These are phyloP conservation scores for Leccinum griseonigrum DNA, from an alignment of 1,284 basidiomycete genomes.

Conservation along the genomic window DNA sequence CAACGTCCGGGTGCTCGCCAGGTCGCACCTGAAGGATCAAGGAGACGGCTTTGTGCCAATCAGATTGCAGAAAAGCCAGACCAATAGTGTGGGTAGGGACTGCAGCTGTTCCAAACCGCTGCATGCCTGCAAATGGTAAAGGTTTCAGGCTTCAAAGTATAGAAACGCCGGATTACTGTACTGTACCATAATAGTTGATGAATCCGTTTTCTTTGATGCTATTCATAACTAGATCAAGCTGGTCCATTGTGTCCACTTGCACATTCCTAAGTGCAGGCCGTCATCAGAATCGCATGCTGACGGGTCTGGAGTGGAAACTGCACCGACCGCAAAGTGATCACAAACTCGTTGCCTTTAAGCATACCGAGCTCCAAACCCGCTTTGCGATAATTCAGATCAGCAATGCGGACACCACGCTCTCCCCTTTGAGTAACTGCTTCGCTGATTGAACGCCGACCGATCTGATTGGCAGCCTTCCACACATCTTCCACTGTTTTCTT, in stretches of 20 bases:
- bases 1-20: conserved; percentile 88
- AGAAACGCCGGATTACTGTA: neutral
- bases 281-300: conserved; percentile 6
- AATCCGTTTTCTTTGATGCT: conserved; percentile 86
- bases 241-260: conserved; percentile 68
- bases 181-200: conserved; percentile 94
- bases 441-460: conserved; percentile 55
- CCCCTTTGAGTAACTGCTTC: conserved; percentile 70
- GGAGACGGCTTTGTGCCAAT: conserved; percentile 88
- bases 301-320: neutral
- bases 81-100: conserved; percentile 96
- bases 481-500: conserved; percentile 81
- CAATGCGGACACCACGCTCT: conserved; percentile 88
- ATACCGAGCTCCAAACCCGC: conserved; percentile 87
- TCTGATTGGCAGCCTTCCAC: conserved; percentile 76
- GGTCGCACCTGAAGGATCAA: conserved; percentile 79
- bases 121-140: conserved; percentile 72
- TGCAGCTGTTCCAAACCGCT: conserved; percentile 95
- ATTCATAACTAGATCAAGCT: conserved; percentile 75
- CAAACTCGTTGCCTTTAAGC: conserved; percentile 94
- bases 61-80: conserved; percentile 80
- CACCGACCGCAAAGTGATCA: conserved; percentile 86
- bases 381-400: conserved; percentile 85
- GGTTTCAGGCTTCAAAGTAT: conserved; percentile 5
- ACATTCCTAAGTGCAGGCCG: conserved; percentile 63